These are phyloP conservation scores for Salix suchowensis DNA, from an alignment of 345 rosid species.

Conservation along the genomic window DNA sequence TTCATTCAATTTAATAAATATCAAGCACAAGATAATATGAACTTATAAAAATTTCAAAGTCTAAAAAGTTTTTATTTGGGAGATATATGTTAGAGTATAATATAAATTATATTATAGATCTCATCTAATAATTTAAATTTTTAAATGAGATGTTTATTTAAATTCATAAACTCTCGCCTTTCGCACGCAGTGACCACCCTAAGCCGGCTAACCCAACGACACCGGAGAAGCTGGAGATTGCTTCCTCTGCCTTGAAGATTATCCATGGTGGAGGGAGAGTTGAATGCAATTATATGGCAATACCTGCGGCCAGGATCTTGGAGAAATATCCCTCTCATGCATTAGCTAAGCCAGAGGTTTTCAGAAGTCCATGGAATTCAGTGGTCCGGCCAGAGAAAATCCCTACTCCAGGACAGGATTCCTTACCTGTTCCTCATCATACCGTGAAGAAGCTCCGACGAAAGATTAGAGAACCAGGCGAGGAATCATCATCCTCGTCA, in stretches of 20 bases:
- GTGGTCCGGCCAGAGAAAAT: slow-evolving; percentile 36
- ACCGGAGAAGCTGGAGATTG: neutral
- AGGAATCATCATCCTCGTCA: neutral
- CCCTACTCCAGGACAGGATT: slow-evolving; percentile 37
- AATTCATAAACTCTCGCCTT: slow-evolving; percentile 10
- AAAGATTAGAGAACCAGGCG: slow-evolving; percentile 10
- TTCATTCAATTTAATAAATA: too few relatives aligned
- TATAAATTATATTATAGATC: too few relatives aligned
- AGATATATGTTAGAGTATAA: too few relatives aligned
- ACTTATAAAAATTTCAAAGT: too few relatives aligned
- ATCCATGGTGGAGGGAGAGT: slow-evolving; percentile 36
- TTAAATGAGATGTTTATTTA: too few relatives aligned
- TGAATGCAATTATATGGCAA: slow-evolving; percentile 40
- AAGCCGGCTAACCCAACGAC: neutral
- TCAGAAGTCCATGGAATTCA: slow-evolving; percentile 43
- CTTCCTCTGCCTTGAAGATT: slow-evolving; percentile 24
- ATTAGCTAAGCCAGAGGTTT: slow-evolving; percentile 46
- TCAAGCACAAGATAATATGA: too few relatives aligned
- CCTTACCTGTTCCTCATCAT: slow-evolving; percentile 34
- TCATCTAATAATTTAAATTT: too few relatives aligned
- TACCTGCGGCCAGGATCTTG: slow-evolving; percentile 34
- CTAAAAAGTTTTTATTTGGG: too few relatives aligned
- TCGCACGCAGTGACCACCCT: neutral
- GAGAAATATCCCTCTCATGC: slow-evolving; percentile 37
- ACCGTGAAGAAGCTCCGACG: slow-evolving; percentile 38